Percentiles rank a stretch among this genome's conserved stretches.
These are phyloP conservation scores for Trifolium pratense DNA, from an alignment of 306 rosid genomes.

Conservation along the genomic window DNA sequence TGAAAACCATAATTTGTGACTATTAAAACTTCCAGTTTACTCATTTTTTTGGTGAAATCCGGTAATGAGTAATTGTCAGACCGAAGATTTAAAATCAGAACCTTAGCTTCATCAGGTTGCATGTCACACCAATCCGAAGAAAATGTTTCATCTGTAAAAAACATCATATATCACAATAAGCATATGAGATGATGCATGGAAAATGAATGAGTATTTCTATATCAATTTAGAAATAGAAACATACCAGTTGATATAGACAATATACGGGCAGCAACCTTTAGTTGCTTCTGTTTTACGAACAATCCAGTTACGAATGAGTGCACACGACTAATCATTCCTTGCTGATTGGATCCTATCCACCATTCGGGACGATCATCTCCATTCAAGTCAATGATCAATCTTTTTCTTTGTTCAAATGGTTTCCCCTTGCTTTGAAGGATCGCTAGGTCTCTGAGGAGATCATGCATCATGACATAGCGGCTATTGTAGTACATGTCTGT, in stretches of 20 bases:
- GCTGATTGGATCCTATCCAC: slow-evolving; percentile 52
- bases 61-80: slow-evolving; percentile 56
- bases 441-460: slow-evolving; percentile 71
- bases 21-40: slow-evolving; percentile 46
- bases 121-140: slow-evolving; percentile 54
- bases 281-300: slow-evolving; percentile 18
- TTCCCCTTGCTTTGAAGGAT: slow-evolving; percentile 38
- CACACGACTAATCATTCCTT: slow-evolving; percentile 36
- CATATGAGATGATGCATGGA: background rate
- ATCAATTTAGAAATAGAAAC: slow-evolving; percentile 26
- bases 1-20: slow-evolving; percentile 20
- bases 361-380: slow-evolving; percentile 54
- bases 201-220: background rate
- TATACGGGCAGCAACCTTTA: slow-evolving; percentile 41
- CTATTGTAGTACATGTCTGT: slow-evolving; percentile 54
- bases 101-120: slow-evolving; percentile 57
- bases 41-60: slow-evolving; percentile 48
- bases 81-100: slow-evolving; percentile 57
- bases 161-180: background rate
- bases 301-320: slow-evolving; percentile 5
- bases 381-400: slow-evolving; percentile 51
- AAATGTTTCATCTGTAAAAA: slow-evolving; percentile 59
- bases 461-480: slow-evolving; percentile 60
- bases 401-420: slow-evolving; percentile 47
- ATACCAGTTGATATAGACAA: slow-evolving; percentile 76